Base-by-base conservation (phyloP, 2,329 filamentous ascomycete genomes). In the Clarireedia hainanense region DNA sequence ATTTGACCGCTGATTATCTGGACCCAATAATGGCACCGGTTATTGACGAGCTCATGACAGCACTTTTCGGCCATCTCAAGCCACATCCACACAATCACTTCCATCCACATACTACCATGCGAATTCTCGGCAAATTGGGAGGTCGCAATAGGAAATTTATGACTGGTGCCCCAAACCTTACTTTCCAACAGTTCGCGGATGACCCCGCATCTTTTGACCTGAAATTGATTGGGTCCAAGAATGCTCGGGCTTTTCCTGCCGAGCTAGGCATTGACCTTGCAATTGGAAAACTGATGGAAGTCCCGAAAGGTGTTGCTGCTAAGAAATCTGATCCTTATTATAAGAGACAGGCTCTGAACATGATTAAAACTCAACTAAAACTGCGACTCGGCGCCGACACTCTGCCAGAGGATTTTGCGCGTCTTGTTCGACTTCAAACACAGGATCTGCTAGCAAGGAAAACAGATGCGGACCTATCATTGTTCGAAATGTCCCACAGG, bases 21-120 rank as follows among this genome's bases (percentile, higher is more conserved):
- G 94, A 99, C 65, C 95, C 94, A 0, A 97, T 99, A 65, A 99
- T 99, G 92, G 90, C 92, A 2, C 95, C 94, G 0, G 95, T 97
- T 26, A 97, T 99, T 71, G 92, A 99, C 65, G 94, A 99, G 68
- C 77, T 99, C 46, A 99, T 99, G 94, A 94, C 91, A 47, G 92
- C 92, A 1, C 78, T 99, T 1, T 99, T 95, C 79, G 91, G 96
- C 61, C 95, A 99, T 70, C 79, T 99, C 43, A 88, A 88, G 65
- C 95, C 94, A 6, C 86, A 91, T 60, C 94, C 94, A 0, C 96
- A 99, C 71, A 96, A 88, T 65, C 95, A 99, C 70, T 96, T 96
- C 71, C 92, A 97, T 68, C 89, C 95, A 0, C 94, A 99, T 69
- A 97, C 94, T 0, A 97, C 94, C 0, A 95, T 99, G 85, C 80